These are phyloP conservation scores for Takakia lepidozioides DNA, from an alignment of 225 moss, liverwort and hornwort genomes.

Conservation along the genomic window DNA sequence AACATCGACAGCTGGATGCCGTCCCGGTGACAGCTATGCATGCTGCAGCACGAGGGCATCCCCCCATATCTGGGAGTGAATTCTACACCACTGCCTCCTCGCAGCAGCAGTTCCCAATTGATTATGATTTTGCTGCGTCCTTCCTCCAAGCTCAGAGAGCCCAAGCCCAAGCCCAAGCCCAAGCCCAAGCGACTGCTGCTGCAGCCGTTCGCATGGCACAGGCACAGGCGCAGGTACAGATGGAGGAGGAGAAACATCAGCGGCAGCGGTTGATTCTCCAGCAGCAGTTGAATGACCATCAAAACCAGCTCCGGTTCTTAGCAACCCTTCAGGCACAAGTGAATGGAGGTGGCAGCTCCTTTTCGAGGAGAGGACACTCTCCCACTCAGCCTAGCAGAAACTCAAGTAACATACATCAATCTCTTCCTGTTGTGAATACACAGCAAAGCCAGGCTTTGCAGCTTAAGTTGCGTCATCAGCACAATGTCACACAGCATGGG, in stretches of 20 bases:
- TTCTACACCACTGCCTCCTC: slow-evolving; percentile 37
- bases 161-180: slow-evolving; percentile 37
- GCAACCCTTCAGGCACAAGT: too few relatives aligned
- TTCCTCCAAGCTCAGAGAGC: slow-evolving; percentile 47
- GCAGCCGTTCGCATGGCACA: too few relatives aligned
- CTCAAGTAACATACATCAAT: too few relatives aligned
- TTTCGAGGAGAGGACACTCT: too few relatives aligned
- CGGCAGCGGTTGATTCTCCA: slow-evolving; percentile 47
- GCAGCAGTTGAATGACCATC: slow-evolving; percentile 63
- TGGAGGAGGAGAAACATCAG: slow-evolving; percentile 57
- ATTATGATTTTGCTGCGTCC: slow-evolving; percentile 25
- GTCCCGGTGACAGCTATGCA: slow-evolving; percentile 38
- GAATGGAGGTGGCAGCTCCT: too few relatives aligned
- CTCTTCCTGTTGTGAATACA: too few relatives aligned
- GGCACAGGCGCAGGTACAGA: slow-evolving; percentile 74
- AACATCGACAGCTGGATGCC: slow-evolving; percentile 36
- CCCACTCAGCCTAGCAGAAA: too few relatives aligned
- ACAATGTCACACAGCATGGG: too few relatives aligned
- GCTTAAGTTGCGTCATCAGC: too few relatives aligned
- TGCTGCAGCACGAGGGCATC: slow-evolving; percentile 40
- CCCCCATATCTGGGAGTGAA: slow-evolving; percentile 11
- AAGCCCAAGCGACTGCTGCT: slow-evolving; percentile 31
- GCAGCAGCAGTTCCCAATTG: slow-evolving; percentile 27
- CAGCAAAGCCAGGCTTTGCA: too few relatives aligned
- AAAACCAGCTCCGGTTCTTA: too few relatives aligned